Percentiles rank a stretch among this genome's conserved stretches.
phyloP scores from a whole-genome alignment of 164 flowering plant genomes.

The Brasenia schreberi region DNA sequence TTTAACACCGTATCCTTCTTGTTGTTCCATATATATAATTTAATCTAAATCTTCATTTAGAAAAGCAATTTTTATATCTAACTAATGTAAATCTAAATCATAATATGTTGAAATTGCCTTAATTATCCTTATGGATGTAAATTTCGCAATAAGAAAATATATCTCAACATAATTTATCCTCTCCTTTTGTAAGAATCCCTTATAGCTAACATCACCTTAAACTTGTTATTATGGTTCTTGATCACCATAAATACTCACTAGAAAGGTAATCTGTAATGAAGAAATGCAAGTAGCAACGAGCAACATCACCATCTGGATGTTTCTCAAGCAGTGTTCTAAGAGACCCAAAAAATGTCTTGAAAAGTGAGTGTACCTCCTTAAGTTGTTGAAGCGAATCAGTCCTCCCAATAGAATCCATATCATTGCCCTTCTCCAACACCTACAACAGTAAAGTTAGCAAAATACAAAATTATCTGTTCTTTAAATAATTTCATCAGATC shows the following conservation, averaged over 20 bases:
- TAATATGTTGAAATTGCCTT: too few species aligned
- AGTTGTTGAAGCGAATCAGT: constrained; percentile 54
- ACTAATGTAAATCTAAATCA: too few species aligned
- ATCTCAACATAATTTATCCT: too few species aligned
- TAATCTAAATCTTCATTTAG: too few species aligned
- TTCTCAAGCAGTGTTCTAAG: constrained; percentile 72
- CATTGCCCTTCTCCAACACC: constrained; percentile 84
- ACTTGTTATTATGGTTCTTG: neutral
- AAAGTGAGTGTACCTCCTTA: constrained; percentile 87
- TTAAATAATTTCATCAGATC: neutral
- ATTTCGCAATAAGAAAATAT: too few species aligned
- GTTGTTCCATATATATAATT: too few species aligned
- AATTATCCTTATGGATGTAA: too few species aligned
- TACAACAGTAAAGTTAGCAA: constrained; percentile 11
- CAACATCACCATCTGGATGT: constrained; percentile 59
- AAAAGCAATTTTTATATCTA: too few species aligned
- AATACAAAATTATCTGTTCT: neutral
- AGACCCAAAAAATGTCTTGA: constrained; percentile 85
- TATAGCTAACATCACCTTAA: too few species aligned
- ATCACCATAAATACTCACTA: constrained; percentile 30
- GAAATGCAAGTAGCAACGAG: constrained; percentile 53
- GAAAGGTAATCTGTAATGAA: constrained; percentile 82
- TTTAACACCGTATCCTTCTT: too few species aligned
- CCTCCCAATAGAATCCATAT: constrained; percentile 65
- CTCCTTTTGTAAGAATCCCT: too few species aligned